Percentiles rank a stretch among this genome's conserved stretches.
phyloP scores from a whole-genome alignment of 352 stramenopile species.

The Thraustochytrium striatum region DNA sequence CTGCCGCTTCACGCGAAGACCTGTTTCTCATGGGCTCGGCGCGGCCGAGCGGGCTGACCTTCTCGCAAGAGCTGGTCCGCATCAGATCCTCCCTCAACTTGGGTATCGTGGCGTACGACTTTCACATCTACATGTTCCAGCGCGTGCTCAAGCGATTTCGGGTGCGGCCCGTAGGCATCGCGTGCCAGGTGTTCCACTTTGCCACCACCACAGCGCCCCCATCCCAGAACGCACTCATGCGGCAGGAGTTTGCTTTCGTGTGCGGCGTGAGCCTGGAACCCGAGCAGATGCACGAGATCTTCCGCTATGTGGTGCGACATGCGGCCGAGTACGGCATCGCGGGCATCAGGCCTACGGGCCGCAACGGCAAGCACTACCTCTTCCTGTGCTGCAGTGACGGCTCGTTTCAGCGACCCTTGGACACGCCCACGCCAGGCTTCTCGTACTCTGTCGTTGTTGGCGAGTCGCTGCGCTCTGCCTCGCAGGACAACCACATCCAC shows the following conservation, averaged over 20 bases:
- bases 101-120: not conserved
- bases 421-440: not conserved
- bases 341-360: not conserved
- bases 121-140: conserved; percentile 32
- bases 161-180: not conserved
- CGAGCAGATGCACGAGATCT: not conserved
- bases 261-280: not conserved
- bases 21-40: not conserved
- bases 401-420: not conserved
- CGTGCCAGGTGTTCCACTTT: conserved; percentile 18
- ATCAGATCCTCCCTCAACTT: not conserved
- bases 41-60: not conserved
- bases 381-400: not conserved
- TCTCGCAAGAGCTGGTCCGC: conserved; percentile 16
- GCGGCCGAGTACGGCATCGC: conserved; percentile 8
- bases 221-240: not conserved
- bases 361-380: not conserved
- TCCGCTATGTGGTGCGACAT: conserved; percentile 7
- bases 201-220: not conserved
- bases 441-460: not conserved
- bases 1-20: not conserved
- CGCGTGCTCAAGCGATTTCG: not conserved
- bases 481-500: too few relatives aligned
- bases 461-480: too few relatives aligned
- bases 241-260: not conserved